Percentiles rank a stretch among this genome's conserved stretches.
phyloP scores from a whole-genome alignment of 1,284 basidiomycete genomes.

The Puccinia polysora region DNA sequence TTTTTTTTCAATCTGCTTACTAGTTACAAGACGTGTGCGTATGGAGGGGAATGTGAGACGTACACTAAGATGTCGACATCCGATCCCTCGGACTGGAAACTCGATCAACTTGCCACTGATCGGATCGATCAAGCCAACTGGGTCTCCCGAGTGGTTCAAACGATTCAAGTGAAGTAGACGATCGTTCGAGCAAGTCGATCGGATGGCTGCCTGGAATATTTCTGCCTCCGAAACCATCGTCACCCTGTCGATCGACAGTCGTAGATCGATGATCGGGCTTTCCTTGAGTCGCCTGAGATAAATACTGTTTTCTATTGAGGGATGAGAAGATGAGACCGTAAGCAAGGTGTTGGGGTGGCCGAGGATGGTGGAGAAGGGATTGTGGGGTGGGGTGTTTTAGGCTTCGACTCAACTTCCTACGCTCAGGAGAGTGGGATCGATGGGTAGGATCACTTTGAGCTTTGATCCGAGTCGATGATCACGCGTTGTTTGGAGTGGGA shows the following conservation, averaged over 20 bases:
- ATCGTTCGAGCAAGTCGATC: neutral
- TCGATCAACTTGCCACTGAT: neutral
- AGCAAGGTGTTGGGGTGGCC: neutral
- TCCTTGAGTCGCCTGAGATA: neutral
- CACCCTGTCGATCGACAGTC: neutral
- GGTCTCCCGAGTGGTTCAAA: neutral
- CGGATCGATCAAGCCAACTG: neutral
- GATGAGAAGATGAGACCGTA: neutral
- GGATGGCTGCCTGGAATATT: neutral
- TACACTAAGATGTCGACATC: slow-evolving; percentile 3
- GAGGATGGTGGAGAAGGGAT: neutral
- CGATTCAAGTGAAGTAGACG: neutral
- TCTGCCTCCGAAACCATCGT: slow-evolving; percentile 9
- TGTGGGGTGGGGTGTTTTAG: neutral
- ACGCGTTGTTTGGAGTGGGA: neutral
- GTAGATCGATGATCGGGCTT: neutral
- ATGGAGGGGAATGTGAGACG: neutral
- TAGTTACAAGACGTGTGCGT: neutral
- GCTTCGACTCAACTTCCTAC: neutral
- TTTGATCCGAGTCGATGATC: neutral
- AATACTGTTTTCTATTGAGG: neutral
- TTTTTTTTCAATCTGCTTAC: neutral
- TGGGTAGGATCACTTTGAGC: neutral
- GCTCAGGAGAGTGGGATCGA: neutral
- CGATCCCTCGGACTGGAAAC: neutral